Percentiles rank a stretch among this genome's conserved stretches.
Conservation (phyloP, 805 yeast genomes). For the Cyberlindnera meyerae region DNA sequence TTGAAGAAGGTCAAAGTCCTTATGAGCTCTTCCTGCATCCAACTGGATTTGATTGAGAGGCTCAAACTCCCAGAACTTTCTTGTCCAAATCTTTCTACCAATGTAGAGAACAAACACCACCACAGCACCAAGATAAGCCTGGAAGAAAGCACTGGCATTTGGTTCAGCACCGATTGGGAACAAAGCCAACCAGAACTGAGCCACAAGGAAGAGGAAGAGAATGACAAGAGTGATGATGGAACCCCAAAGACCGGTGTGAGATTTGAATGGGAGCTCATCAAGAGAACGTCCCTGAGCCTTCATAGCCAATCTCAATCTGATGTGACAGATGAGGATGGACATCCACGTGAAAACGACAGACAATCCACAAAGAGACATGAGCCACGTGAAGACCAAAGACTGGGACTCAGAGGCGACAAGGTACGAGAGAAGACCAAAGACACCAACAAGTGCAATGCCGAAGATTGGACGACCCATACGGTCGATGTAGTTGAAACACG, state of each 20-base stretch:
- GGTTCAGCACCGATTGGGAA: conserved; percentile 38
- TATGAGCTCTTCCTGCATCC: conserved; percentile 58
- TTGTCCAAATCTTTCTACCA: conserved; percentile 40
- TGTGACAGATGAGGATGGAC: conserved; percentile 38
- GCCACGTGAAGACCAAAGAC: conserved; percentile 41
- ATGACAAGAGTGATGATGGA: conserved; percentile 35
- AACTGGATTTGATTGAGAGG: conserved; percentile 49
- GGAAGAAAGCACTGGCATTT: conserved; percentile 34
- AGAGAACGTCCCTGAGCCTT: conserved; percentile 36
- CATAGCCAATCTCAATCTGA: conserved; percentile 44
- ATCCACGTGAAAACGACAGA: conserved; percentile 47
- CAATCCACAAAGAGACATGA: conserved; percentile 45
- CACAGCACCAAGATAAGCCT: conserved; percentile 38
- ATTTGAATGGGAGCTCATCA: conserved; percentile 37
- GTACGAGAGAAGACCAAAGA: conserved; percentile 40
- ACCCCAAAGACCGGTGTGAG: conserved; percentile 41
- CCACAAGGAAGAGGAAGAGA: conserved; percentile 33
- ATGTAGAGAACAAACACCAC: conserved; percentile 35
- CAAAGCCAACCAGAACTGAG: conserved; percentile 46
- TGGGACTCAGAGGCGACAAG: conserved; percentile 39
- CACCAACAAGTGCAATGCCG: conserved; percentile 37
- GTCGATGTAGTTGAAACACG: conserved; percentile 39
- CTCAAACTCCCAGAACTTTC: conserved; percentile 37
- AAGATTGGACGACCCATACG: conserved; percentile 45
- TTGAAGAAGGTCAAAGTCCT: conserved; percentile 50